phyloP scores from a whole-genome alignment of 1,284 basidiomycete species.

The Limonomyces culmigenus region DNA sequence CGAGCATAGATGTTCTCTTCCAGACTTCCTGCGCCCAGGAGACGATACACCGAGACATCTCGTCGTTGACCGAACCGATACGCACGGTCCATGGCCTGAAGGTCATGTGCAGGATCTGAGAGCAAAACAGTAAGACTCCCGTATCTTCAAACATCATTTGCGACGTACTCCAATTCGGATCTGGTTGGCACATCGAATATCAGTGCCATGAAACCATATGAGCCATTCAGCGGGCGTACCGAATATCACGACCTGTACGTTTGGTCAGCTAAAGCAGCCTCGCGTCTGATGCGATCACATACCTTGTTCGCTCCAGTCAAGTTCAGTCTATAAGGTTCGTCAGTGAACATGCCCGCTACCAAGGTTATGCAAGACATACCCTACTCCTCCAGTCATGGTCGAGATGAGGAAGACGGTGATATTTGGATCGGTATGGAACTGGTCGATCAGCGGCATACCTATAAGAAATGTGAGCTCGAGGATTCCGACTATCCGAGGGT shows the following conservation, averaged over 20 bases:
- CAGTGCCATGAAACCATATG: neutral
- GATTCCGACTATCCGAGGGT: neutral
- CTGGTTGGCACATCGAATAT: constrained; percentile 17
- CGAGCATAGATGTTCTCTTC: too few species aligned
- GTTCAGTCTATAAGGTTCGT: too few species aligned
- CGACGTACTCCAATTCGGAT: constrained; percentile 75
- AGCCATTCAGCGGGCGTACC: constrained; percentile 37
- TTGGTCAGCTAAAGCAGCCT: too few species aligned
- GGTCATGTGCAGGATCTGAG: constrained; percentile 68
- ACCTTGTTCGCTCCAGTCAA: constrained; percentile 70
- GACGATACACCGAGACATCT: constrained; percentile 71
- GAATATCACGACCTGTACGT: too few species aligned
- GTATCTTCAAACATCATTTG: constrained; percentile 1
- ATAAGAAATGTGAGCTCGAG: constrained; percentile 2
- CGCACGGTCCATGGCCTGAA: constrained; percentile 81
- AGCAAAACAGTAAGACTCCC: neutral
- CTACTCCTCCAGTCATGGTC: constrained; percentile 62
- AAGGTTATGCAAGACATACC: too few species aligned
- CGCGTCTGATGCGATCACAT: too few species aligned
- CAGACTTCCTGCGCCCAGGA: too few species aligned
- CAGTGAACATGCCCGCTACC: too few species aligned
- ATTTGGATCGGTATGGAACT: constrained; percentile 59
- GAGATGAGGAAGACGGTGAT: constrained; percentile 70
- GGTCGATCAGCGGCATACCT: constrained; percentile 74
- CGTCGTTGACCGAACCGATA: constrained; percentile 81